Conservation (phyloP, 2,329 filamentous ascomycete genomes). For the Aspergillus latus region DNA sequence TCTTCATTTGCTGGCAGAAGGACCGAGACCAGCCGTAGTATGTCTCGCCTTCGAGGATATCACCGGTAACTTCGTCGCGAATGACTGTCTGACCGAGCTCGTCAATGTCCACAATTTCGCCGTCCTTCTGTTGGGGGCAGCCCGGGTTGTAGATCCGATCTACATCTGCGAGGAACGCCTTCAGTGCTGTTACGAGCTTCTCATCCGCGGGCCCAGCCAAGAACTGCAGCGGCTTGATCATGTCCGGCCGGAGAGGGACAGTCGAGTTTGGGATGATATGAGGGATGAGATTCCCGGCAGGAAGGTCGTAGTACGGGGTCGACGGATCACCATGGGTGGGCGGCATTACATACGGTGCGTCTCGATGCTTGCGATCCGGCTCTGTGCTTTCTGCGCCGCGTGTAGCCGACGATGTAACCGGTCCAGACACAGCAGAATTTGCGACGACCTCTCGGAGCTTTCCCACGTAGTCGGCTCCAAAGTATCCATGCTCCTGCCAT, state of each 20-base stretch:
- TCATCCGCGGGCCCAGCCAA: conserved; percentile 66
- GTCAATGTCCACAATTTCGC: conserved; percentile 63
- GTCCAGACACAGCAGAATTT: conserved; percentile 40
- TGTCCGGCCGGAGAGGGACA: conserved; percentile 68
- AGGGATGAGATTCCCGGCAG: conserved; percentile 77
- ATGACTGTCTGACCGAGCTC: conserved; percentile 70
- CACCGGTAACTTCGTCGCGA: conserved; percentile 65
- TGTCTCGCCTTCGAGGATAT: conserved; percentile 65
- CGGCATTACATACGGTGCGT: conserved; percentile 69
- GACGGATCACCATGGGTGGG: conserved; percentile 72
- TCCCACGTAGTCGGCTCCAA: conserved; percentile 54
- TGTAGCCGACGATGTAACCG: conserved; percentile 31
- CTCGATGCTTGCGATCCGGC: conserved; percentile 50
- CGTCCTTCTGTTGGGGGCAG: conserved; percentile 48
- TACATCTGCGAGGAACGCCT: conserved; percentile 67
- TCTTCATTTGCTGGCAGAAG: conserved; percentile 81
- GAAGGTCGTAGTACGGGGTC: conserved; percentile 76
- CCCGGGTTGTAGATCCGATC: conserved; percentile 64
- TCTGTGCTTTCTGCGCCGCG: conserved; percentile 25
- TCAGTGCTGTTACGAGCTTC: conserved; percentile 66
- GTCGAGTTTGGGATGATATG: conserved; percentile 75
- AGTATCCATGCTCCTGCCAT: conserved; percentile 69
- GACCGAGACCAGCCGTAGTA: conserved; percentile 85
- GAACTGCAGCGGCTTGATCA: conserved; percentile 71
- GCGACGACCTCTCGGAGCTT: conserved; percentile 61